Base-by-base conservation (phyloP, 257 asterid genomes). In the Solanum pennellii region DNA sequence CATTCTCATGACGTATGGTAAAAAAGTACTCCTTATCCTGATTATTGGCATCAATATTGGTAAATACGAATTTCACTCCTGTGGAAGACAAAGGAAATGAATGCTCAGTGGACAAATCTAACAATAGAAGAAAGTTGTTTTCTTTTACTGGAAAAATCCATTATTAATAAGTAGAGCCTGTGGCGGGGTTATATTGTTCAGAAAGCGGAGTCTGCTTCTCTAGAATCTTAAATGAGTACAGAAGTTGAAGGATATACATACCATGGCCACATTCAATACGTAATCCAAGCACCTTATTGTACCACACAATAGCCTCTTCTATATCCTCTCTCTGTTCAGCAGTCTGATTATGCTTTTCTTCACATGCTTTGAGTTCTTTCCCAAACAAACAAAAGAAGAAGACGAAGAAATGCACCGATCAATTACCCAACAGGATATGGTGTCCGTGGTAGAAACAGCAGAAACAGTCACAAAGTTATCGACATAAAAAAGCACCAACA, bases 301-400 rank as follows among this genome's bases (percentile, higher is more conserved):
- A 97, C 99, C 99, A 97, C 66, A 92, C 94, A 52, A 96, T 91
- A 47, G 96, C 99, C 90, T 93, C 98, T 88, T 97, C 97, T 82
- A 90, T 91, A 88, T 95, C 98, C 85, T 91, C 92, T 47, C 73
- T 91, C 87, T 90, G 94, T 86, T 92, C 93, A 84, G 68, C 85
- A 84, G 89, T 93, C 89, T 90, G 88, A 23, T 87, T 75, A 90
- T 84, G 90, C 92, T 93, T 93, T 87, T 92, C 95, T 85, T 92
- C 90, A 90, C 88, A 90, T 85, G 91, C 90, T 44, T 88, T 82
- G 89, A 97, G 86, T 87, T 92, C 98, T 96, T 87, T 86, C 60
- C 77, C 86, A 84, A 65, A 60, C 79, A 87, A 47, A 84, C 60
- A 65, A 80, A 74, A 88, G 23, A 84, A 83, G 83, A 52, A 56